Evolutionary conservation across 108 stramenopile genomes (phyloP).

Genomic region (Skeletonema marinoi): DNA sequence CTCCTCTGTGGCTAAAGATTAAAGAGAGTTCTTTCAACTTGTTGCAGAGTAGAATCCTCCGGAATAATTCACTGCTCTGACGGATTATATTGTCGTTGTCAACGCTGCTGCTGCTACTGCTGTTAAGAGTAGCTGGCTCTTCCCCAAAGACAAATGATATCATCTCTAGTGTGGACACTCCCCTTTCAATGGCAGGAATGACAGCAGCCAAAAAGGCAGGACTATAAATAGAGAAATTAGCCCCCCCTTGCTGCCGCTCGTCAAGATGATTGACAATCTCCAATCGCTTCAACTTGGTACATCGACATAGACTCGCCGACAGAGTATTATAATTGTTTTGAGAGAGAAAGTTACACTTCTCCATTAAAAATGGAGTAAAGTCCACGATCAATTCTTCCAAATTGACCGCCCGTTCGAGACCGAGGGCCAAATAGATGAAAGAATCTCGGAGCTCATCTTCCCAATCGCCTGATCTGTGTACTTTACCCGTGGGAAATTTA

Average conservation of each 20-base stretch:
- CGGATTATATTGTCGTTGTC: background rate
- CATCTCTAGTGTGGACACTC: background rate
- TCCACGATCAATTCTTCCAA: background rate
- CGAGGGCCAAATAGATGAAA: background rate
- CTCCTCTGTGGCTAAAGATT: background rate
- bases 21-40: background rate
- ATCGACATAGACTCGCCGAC: background rate
- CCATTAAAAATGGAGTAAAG: background rate
- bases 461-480: background rate
- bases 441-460: background rate
- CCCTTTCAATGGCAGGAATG: background rate
- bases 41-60: background rate
- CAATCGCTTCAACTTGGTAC: background rate
- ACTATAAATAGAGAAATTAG: background rate
- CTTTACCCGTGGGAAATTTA: background rate
- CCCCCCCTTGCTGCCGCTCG: background rate
- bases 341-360: background rate
- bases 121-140: background rate
- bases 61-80: background rate
- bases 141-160: background rate
- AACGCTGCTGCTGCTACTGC: background rate
- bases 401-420: background rate
- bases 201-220: background rate
- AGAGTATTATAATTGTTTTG: background rate
- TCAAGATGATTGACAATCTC: background rate